These are phyloP conservation scores for Sclerotinia borealis DNA, from an alignment of 2,329 filamentous ascomycete species.

Conservation along the genomic window DNA sequence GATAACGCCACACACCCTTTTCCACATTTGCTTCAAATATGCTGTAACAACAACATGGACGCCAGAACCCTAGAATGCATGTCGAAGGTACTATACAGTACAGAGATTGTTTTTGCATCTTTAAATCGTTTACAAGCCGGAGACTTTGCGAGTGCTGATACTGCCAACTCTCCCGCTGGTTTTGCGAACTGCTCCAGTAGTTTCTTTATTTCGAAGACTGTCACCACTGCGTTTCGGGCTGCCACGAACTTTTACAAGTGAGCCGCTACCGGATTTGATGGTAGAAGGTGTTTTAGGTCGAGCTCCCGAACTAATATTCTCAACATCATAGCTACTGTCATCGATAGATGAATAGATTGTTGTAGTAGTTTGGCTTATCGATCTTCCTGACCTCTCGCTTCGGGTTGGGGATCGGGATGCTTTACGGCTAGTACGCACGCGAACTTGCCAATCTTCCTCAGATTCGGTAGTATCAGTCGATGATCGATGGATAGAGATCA, in stretches of 20 bases:
- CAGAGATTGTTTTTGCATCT: conserved; percentile 18
- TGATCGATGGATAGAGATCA: conserved; percentile 54
- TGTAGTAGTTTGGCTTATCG: conserved; percentile 69
- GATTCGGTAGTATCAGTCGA: conserved; percentile 71
- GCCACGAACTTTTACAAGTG: conserved; percentile 55
- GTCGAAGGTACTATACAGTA: conserved; percentile 25
- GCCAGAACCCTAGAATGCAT: conserved; percentile 13
- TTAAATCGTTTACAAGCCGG: conserved; percentile 26
- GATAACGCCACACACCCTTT: conserved; percentile 10
- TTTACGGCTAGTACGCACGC: conserved; percentile 64
- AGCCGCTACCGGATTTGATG: conserved; percentile 45
- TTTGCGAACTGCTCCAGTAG: conserved; percentile 52
- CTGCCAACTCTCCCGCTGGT: conserved; percentile 61
- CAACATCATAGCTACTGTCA: conserved; percentile 62
- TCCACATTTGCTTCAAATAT: conserved; percentile 9
- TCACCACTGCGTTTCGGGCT: conserved; percentile 51
- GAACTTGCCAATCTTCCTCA: conserved; percentile 62
- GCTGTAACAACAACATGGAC: conserved; percentile 8
- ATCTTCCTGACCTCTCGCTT: conserved; percentile 50
- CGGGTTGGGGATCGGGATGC: conserved; percentile 55
- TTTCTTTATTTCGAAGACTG: conserved; percentile 44
- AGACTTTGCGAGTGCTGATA: conserved; percentile 38
- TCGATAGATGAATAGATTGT: conserved; percentile 60
- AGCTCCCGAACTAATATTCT: conserved; percentile 54
- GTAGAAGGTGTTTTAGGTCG: conserved; percentile 49